Base-by-base conservation (phyloP, 495 filamentous ascomycete genomes). In the Aspergillus bertholletiae region DNA sequence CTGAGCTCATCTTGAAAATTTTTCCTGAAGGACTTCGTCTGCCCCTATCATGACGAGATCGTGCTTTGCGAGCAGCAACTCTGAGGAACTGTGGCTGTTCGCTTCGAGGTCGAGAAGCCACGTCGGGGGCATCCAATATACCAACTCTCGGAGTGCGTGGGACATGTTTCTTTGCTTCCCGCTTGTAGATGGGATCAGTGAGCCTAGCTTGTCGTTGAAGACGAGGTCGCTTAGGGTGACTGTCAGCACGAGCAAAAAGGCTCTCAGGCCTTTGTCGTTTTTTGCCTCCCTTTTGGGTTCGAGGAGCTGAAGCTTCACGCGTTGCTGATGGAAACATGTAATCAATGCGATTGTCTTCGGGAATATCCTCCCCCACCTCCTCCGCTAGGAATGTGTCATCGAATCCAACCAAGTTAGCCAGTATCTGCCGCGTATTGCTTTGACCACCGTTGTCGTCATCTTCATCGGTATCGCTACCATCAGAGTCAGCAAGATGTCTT, bases 1-100 rank as follows among this genome's bases (percentile, higher is more conserved):
- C 77, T 23, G 83, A 92, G 30, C 84, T 85, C 7, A 98, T 66
- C 28, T 82, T 73, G 46, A 98, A 81, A 27, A 83, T 69, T 65
- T 97, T 98, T 28, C 68, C 75, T 5, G 81, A 78, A n/a, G 90
- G 91, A 47, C 85, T 90, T 51, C 85, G 80, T 61, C 87, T 84
- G 7, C 90, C 92, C 54, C 76, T 63, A 56, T 89, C 85, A 35
- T 59, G 61, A 57, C 81, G 80, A 52, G 71, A 78, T 15, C 79
- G 85, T 41, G 83, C 90, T 54, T 79, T 74, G 46, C 95, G 84
- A 18, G 82, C 81, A 35, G 94, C 94, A 57, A 98, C 68, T 47
- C 83, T 84, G 20, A 97, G 72, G 62, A 97, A 97, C 26, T 73
- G 71, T 5, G 94, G 92, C 7, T 74, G 67, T 15, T 72, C 57